Base-by-base conservation (phyloP, 148 eudicot genomes). In the Heliamphora exappendiculata region DNA sequence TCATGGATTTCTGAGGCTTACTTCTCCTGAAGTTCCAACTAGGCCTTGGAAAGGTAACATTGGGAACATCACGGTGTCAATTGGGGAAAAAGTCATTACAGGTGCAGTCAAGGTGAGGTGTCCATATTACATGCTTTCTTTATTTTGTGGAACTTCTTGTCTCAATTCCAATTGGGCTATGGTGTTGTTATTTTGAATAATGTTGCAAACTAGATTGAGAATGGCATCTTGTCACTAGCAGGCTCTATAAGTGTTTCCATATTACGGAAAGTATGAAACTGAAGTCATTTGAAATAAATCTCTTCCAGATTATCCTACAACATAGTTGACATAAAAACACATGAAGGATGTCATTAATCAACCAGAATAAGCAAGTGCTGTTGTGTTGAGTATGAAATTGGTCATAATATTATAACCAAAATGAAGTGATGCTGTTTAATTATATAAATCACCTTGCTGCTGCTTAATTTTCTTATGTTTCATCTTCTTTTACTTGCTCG, bases 91-190 rank as follows among this genome's bases (percentile, higher is more conserved):
- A 82, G 84, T 86, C 70, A 74, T 82, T 67, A 78, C 92, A 59
- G 90, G 93, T 78, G 91, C 91, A 70, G 77, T 96, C 77, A 96
- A 91, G 94, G 98, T 92, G 80, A 67, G 71, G 39, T 74, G 53
- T 13, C 39, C 45, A 14, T 53, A 54, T 59, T 76, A 22, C 53
- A 31, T 77, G 39, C 39, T 60, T 42, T 37, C 19, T 47, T 3
- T 66, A 4, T n/a, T 47, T 79, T 64, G 28, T 74, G 44, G 39
- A 65, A 50, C 28, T 42, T 74, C n/a, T 2, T 26, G 45, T 19
- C 26, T 12, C 70, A 53, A 4, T 74, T 63, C 44, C 5, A 22
- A 45, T 20, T 62, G 37, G 42, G 44, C 10, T 75, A 22, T 60
- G 13, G 36, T 41, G 20, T 45, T n/a, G 2, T 75, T 29, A 22